Percentiles rank a stretch among this genome's conserved stretches.
These are phyloP conservation scores for Exophiala spinifera DNA, from an alignment of 2,329 filamentous ascomycete genomes.

Conservation along the genomic window DNA sequence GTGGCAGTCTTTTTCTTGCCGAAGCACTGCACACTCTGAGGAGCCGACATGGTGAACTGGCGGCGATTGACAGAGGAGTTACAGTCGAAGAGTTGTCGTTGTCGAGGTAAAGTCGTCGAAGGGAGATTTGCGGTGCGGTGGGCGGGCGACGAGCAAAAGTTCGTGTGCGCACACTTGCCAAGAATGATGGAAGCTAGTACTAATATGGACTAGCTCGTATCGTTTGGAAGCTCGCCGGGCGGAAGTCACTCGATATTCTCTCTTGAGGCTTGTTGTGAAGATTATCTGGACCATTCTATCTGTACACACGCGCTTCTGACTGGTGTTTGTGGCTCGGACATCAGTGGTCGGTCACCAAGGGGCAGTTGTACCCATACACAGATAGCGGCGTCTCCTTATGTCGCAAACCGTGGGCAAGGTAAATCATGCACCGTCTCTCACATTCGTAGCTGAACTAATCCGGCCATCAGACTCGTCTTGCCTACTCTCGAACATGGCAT, in stretches of 20 bases:
- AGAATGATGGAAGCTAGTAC: background rate
- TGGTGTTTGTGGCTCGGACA: background rate
- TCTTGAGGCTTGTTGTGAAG: background rate
- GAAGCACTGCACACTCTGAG: constrained; percentile 93
- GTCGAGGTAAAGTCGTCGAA: constrained; percentile 1
- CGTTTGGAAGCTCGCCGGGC: background rate
- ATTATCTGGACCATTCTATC: too few relatives aligned
- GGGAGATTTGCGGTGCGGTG: background rate
- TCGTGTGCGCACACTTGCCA: background rate
- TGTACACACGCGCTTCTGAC: too few relatives aligned
- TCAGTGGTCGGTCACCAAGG: background rate
- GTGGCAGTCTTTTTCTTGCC: constrained; percentile 97
- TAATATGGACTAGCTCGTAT: background rate
- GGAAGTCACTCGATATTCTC: background rate
- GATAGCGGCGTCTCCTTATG: constrained; percentile 34
- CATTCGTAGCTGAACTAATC: background rate
- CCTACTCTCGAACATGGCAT: constrained; percentile 96
- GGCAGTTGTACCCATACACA: constrained; percentile 8
- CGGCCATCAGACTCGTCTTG: constrained; percentile 73
- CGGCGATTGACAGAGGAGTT: constrained; percentile 21
- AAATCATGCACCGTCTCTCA: constrained; percentile 3
- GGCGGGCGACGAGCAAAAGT: background rate
- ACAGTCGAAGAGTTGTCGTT: constrained; percentile 13
- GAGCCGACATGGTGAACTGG: constrained; percentile 65
- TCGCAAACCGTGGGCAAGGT: constrained; percentile 48